Base-by-base conservation (phyloP, 169 alveolate genomes). In the Cryptosporidium parvum region DNA sequence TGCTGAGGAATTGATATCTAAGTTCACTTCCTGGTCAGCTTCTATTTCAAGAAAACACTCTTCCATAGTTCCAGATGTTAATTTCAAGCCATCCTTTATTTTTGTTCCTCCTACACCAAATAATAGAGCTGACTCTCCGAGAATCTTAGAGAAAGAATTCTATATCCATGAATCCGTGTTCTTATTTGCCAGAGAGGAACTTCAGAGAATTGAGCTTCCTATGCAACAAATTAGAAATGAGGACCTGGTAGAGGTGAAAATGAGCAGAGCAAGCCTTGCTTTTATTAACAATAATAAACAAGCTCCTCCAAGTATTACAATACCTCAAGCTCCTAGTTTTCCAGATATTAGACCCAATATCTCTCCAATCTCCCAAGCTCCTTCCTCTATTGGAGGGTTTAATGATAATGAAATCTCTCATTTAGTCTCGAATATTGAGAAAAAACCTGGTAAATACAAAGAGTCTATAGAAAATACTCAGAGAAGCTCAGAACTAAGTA, bases 91-190 rank as follows among this genome's bases (percentile, higher is more conserved):
- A 18, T 8, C 31, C 31, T 80, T 80, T 65, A 59, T 80, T 33
- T 62, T 80, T n/a, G 68, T 62, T 9, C 89, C 89, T 35, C 89
- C 89, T 6, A 80, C 89, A 4, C 89, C 89, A 8, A 80, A 80
- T 44, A 80, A 80, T 33, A 80, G 73, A 65, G 69, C 89, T 3
- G 89, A 80, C 33, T 58, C 89, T 23, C 73, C 39, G 2, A 33
- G 16, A 56, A 80, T 62, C 26, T 44, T 80, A 3, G 75, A 59
- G 51, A 59, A 80, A 39, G 6, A 65, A 3, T 80, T 31, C 23
- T 26, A 44, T 10, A 59, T 80, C 48, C 21, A 48, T 21, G 89
- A 80, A 21, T 37, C 73, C 26, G 69, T 80, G 3, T 65, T 80
- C 35, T 51, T 80, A 12, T 62, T 61, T n/a, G 23, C 89, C 10